These are phyloP conservation scores for Pyrus pyrifolia DNA, from an alignment of 306 rosid genomes.

Conservation along the genomic window DNA sequence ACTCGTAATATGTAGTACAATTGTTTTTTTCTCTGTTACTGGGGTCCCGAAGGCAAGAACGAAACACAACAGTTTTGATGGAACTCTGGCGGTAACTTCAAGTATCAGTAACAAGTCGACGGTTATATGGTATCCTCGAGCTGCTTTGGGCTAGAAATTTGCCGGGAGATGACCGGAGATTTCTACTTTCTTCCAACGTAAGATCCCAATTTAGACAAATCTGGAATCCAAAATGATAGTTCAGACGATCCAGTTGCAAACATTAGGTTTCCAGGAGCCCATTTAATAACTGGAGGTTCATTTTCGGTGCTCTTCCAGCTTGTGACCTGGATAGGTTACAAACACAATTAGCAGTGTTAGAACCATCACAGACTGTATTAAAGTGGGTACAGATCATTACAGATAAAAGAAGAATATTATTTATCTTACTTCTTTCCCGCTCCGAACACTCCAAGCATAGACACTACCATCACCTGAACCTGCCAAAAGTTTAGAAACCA, in stretches of 20 bases:
- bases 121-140: slow-evolving; percentile 1
- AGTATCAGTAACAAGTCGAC: not conserved
- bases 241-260: slow-evolving; percentile 90
- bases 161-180: not conserved
- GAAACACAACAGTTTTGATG: not conserved
- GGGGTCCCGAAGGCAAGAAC: slow-evolving; percentile 5
- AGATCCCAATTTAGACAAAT: slow-evolving; percentile 84
- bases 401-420: not conserved
- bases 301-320: slow-evolving; percentile 90
- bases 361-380: not conserved
- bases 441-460: slow-evolving; percentile 78
- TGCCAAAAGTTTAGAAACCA: slow-evolving; percentile 26
- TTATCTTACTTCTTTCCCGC: slow-evolving; percentile 74
- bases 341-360: slow-evolving; percentile 1
- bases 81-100: not conserved
- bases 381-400: not conserved
- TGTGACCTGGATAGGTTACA: slow-evolving; percentile 51
- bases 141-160: slow-evolving; percentile 2
- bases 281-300: slow-evolving; percentile 84
- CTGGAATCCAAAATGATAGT: slow-evolving; percentile 88
- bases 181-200: slow-evolving; percentile 76
- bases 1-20: not conserved
- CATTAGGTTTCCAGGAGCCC: slow-evolving; percentile 95
- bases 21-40: not conserved
- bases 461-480: slow-evolving; percentile 95